Evolutionary conservation across 441 rosid genomes (phyloP), one percentile per base, ranked within the genome.

Genomic region (Aleurites moluccanus): DNA sequence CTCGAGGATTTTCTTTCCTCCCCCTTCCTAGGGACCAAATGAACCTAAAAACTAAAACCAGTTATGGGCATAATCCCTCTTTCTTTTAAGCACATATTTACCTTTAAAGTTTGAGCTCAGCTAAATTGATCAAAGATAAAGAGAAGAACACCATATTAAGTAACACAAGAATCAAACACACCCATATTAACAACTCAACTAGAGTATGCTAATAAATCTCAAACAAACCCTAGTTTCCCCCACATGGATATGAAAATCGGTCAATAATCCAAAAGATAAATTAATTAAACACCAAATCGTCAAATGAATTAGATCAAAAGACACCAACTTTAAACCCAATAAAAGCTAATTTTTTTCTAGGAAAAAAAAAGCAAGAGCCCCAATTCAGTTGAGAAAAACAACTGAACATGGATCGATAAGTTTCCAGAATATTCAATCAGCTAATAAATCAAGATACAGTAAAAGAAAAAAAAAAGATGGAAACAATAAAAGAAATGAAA

Each of bases 261-360:
- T 30, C 8, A 38, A 5, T 27, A 55, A 52, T 20, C 59, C 57
- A 20, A 50, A 27, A 60, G 13, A 60, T 13, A 33, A 25, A 28
- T 68, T 10, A 50, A 50, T 13, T 0, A 30, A 30, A 52, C 15
- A 69, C 4, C 10, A 57, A 35, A 55, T 55, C 52, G 20, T 1
- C 33, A 70, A 70, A 30, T 30, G 10, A 50, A 70, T 70, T 64
- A 40, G 64, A 57, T 40, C 52, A 30, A 60, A 60, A 30, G 18
- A 6, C 10, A 57, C 28, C 33, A 57, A 20, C 16, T 57, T 25
- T 25, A 10, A 23, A 27, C 63, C 63, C 35, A 25, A 4, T 30
- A 20, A 52, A 8, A 20, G 21, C 10, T 10, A 47, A 3, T 13
- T 11, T n/a, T n/a, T n/a, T n/a, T n/a, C n/a, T n/a, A n/a, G n/a